phyloP scores from a whole-genome alignment of 306 rosid genomes.

The Vicia faba region DNA sequence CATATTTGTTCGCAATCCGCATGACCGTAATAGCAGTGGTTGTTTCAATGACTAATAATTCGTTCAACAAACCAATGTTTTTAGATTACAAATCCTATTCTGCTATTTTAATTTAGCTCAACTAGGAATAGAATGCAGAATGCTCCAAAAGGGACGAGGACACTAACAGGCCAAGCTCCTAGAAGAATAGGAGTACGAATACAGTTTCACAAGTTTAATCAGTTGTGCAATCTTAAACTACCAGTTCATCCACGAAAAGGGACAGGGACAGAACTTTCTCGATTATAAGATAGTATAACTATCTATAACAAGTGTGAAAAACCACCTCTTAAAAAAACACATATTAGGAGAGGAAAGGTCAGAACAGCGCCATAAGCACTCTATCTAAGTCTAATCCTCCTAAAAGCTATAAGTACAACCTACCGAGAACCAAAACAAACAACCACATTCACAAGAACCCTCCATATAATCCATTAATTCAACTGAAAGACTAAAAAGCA shows the following conservation, averaged over 20 bases:
- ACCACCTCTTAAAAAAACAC: neutral
- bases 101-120: neutral
- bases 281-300: neutral
- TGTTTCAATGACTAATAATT: neutral
- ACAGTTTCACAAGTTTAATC: neutral
- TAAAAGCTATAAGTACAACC: neutral
- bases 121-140: slow-evolving; percentile 22
- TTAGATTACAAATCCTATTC: neutral
- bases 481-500: slow-evolving; percentile 1
- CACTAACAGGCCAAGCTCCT: neutral
- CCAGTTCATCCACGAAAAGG: neutral
- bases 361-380: neutral
- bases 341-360: neutral
- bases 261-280: neutral
- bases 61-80: neutral
- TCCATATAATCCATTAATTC: neutral
- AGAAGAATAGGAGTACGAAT: neutral
- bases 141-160: neutral
- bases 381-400: neutral
- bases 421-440: neutral
- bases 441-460: neutral
- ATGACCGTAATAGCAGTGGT: neutral
- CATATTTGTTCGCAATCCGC: neutral
- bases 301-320: neutral
- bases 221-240: neutral